A percentile compares a stretch with the other conserved stretches of the same genome.
phyloP scores from a whole-genome alignment of 371 early-diverging fungal species.

The Chytridiales sp. region DNA sequence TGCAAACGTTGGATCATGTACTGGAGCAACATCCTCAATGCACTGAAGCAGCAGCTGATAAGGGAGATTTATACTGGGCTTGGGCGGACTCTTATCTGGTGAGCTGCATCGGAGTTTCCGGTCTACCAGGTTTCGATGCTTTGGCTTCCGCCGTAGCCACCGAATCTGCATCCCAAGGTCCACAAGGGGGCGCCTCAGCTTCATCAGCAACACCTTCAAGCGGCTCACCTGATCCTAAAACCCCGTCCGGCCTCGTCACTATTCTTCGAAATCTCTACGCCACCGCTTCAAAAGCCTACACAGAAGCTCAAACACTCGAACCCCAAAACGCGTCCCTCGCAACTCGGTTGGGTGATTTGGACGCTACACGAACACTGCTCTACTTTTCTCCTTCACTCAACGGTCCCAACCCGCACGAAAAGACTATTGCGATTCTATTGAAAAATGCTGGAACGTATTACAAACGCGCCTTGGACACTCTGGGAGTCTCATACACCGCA shows the following conservation, averaged over 20 bases:
- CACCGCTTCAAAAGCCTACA: slow-evolving; percentile 16
- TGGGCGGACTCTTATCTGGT: slow-evolving; percentile 62
- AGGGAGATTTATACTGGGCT: slow-evolving; percentile 62
- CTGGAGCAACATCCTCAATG: slow-evolving; percentile 50
- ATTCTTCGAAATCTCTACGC: slow-evolving; percentile 16
- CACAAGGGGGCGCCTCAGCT: background rate
- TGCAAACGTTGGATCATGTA: slow-evolving; percentile 53
- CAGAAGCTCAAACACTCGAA: slow-evolving; percentile 11
- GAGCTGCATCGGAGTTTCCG: slow-evolving; percentile 43
- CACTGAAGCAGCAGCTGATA: slow-evolving; percentile 69
- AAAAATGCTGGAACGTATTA: slow-evolving; percentile 33
- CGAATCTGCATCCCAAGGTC: background rate
- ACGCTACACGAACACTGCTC: slow-evolving; percentile 16
- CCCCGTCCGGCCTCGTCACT: slow-evolving; percentile 5
- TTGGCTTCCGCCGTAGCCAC: background rate
- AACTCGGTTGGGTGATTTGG: slow-evolving; percentile 20
- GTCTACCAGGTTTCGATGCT: slow-evolving; percentile 4
- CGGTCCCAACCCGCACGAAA: background rate
- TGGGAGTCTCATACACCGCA: slow-evolving; percentile 5
- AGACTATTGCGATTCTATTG: slow-evolving; percentile 13
- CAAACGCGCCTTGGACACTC: slow-evolving; percentile 17
- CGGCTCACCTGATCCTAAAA: background rate
- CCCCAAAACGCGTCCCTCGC: background rate
- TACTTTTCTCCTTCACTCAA: too few species aligned
- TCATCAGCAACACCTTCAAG: slow-evolving; percentile 7